These are phyloP conservation scores for Turnera subulata DNA, from an alignment of 345 rosid species.

Conservation along the genomic window DNA sequence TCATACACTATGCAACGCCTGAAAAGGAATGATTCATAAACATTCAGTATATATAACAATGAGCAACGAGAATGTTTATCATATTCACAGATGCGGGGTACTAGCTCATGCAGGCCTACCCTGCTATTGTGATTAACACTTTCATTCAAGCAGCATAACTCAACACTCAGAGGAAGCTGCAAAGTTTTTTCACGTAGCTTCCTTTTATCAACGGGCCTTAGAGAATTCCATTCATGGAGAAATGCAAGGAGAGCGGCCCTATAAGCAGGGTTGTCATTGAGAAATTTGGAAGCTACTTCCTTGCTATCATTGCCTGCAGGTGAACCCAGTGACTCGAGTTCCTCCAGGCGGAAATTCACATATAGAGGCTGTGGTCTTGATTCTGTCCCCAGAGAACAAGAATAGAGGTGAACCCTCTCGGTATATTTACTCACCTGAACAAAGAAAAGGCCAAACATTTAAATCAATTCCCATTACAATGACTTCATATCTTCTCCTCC, in stretches of 20 bases:
- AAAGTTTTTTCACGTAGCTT: constrained; percentile 82
- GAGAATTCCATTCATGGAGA: constrained; percentile 65
- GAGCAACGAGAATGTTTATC: neutral
- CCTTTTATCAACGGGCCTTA: constrained; percentile 74
- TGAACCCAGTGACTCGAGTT: constrained; percentile 44
- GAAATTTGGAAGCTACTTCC: constrained; percentile 26
- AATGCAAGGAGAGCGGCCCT: constrained; percentile 52
- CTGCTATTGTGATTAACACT: constrained; percentile 51
- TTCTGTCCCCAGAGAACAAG: constrained; percentile 64
- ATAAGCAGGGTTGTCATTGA: constrained; percentile 31
- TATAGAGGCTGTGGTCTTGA: constrained; percentile 74
- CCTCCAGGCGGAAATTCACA: constrained; percentile 80
- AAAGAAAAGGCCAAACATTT: constrained; percentile 16
- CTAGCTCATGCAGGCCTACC: constrained; percentile 37
- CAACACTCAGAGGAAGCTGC: constrained; percentile 80
- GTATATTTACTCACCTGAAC: constrained; percentile 85
- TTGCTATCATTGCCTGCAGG: constrained; percentile 20
- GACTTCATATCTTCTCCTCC: neutral
- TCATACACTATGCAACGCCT: neutral
- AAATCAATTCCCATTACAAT: neutral
- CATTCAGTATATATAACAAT: neutral
- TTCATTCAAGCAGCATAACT: constrained; percentile 84
- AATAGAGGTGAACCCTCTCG: constrained; percentile 84
- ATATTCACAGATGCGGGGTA: neutral
- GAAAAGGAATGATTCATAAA: neutral